Conservation (phyloP, 805 yeast species). For the Kregervanrija fluxuum region DNA sequence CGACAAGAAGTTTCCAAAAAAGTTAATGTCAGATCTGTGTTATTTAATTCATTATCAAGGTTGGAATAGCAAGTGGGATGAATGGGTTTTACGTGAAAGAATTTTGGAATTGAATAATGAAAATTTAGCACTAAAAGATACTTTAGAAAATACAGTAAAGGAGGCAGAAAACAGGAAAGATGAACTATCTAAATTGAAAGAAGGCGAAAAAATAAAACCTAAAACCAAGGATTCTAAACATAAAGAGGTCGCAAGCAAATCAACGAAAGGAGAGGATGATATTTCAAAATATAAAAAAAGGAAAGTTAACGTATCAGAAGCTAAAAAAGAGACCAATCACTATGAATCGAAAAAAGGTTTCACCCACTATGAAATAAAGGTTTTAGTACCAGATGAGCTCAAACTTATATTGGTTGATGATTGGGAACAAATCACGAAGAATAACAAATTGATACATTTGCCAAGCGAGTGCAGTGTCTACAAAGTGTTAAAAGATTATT, state of each 20-base stretch:
- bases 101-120: constrained; percentile 64
- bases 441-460: constrained; percentile 58
- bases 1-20: constrained; percentile 17
- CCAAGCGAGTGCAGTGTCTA: constrained; percentile 53
- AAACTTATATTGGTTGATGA: constrained; percentile 78
- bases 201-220: no score
- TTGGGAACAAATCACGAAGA: constrained; percentile 87
- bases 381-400: constrained; percentile 57
- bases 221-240: no score
- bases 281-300: constrained; percentile 1
- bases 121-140: constrained; percentile 56
- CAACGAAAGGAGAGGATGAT: no score
- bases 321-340: not conserved
- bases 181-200: no score
- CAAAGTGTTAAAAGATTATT: constrained; percentile 47
- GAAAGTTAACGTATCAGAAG: not conserved
- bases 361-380: constrained; percentile 35
- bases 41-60: constrained; percentile 87
- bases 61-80: constrained; percentile 96
- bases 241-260: no score
- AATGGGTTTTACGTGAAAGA: constrained; percentile 76
- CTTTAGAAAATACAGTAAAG: constrained; percentile 34
- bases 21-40: constrained; percentile 10
- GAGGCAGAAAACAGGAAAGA: constrained; percentile 1
- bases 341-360: constrained; percentile 8